phyloP scores from a whole-genome alignment of 2,329 filamentous ascomycete genomes.

The Hirsutella rhossiliensis region DNA sequence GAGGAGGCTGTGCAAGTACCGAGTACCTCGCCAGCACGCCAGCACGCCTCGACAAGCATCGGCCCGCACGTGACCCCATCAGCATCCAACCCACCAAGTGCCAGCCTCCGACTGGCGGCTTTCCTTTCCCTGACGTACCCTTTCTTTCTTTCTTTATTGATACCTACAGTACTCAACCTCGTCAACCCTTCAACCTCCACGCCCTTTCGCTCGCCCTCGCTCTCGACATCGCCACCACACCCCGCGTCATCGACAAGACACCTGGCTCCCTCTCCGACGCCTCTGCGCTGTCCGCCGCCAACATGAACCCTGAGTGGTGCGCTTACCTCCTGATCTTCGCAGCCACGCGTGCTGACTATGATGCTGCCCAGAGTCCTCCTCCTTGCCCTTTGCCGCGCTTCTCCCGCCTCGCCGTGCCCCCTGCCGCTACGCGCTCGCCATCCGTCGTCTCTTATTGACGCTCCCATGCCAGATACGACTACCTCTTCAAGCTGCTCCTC shows the following conservation, averaged over 20 bases:
- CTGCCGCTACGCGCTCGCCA: not conserved
- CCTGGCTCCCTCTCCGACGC: not conserved
- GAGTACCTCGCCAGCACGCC: too few species aligned
- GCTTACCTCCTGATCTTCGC: constrained; percentile 25
- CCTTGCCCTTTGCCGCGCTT: not conserved
- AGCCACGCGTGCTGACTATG: constrained; percentile 9
- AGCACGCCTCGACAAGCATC: not conserved
- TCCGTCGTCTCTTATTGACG: constrained; percentile 4
- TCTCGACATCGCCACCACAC: constrained; percentile 12
- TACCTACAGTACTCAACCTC: not conserved
- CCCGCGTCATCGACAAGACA: not conserved
- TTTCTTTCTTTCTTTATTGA: not conserved
- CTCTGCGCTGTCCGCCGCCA: constrained; percentile 26
- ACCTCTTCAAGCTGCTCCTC: constrained; percentile 99
- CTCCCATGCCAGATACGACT: constrained; percentile 73
- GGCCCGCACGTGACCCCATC: constrained; percentile 2
- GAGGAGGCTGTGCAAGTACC: too few species aligned
- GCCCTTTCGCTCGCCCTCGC: not conserved
- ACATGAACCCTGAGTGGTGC: constrained; percentile 89
- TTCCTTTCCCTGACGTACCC: constrained; percentile 22
- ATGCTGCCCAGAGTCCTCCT: not conserved
- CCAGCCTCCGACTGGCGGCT: constrained; percentile 8
- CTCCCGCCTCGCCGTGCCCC: not conserved
- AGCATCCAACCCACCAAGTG: constrained; percentile 6
- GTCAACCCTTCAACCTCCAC: not conserved